Percentiles rank a stretch among this genome's conserved stretches.
These are phyloP conservation scores for Elymus sibiricus DNA, from an alignment of 176 grass and related monocot species.

Conservation along the genomic window DNA sequence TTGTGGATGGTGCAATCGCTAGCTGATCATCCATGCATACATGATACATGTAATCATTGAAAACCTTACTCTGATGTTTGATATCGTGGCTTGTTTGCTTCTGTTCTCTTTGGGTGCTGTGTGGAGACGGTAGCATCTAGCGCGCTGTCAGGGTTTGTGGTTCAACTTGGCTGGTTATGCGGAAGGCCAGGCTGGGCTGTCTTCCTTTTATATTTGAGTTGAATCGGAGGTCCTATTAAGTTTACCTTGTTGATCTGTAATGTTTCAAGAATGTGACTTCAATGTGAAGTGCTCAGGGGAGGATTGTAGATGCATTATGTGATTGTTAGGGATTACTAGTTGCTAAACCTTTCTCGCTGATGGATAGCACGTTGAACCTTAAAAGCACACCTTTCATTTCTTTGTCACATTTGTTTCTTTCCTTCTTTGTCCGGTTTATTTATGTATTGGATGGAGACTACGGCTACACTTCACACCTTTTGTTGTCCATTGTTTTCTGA, in stretches of 20 bases:
- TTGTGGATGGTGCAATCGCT: background rate
- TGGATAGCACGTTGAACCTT: background rate
- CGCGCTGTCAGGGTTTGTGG: background rate
- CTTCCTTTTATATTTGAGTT: background rate
- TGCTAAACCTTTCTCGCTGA: background rate
- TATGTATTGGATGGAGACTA: conserved; percentile 7
- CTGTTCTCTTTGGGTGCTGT: conserved; percentile 5
- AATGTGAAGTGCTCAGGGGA: background rate
- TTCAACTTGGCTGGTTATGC: background rate
- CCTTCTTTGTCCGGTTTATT: background rate
- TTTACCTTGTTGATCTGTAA: conserved; percentile 1
- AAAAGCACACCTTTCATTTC: background rate
- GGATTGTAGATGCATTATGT: background rate
- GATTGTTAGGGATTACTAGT: background rate
- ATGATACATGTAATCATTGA: background rate
- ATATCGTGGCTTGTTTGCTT: background rate
- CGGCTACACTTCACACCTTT: conserved; percentile 26
- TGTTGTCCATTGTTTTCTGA: conserved; percentile 24
- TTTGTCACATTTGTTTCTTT: background rate
- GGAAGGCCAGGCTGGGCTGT: background rate
- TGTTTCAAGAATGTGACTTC: background rate
- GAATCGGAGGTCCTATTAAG: background rate
- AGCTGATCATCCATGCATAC: conserved; percentile 1
- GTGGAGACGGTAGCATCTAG: background rate
- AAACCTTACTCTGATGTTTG: background rate